phyloP scores from a whole-genome alignment of 352 stramenopile species.

The Phytophthora ramorum region DNA sequence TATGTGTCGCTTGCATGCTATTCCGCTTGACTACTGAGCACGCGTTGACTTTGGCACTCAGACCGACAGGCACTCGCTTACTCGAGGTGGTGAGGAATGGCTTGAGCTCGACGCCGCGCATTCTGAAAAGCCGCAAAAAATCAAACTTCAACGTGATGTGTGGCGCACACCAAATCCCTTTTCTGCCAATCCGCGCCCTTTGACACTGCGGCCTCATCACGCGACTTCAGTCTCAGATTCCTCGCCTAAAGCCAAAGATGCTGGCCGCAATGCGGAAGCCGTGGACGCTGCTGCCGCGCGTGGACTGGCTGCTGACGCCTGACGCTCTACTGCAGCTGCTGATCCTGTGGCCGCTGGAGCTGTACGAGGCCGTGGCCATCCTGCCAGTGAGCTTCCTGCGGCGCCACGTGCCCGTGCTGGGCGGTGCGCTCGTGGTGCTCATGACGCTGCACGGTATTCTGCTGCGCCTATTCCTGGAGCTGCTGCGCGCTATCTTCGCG shows the following conservation, averaged over 20 bases:
- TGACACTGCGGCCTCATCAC: conserved; percentile 25
- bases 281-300: conserved; percentile 31
- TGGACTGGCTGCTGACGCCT: conserved; percentile 49
- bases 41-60: no score
- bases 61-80: no score
- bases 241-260: conserved; percentile 14
- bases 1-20: conserved; percentile 5
- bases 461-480: conserved; percentile 69
- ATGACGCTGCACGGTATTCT: conserved; percentile 82
- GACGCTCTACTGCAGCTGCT: conserved; percentile 59
- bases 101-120: no score
- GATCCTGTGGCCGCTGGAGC: conserved; percentile 70
- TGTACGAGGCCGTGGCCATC: conserved; percentile 82
- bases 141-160: conserved; percentile 7
- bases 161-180: background rate
- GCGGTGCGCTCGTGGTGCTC: conserved; percentile 77
- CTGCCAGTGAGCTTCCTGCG: conserved; percentile 77
- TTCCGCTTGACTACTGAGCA: background rate
- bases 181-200: conserved; percentile 6
- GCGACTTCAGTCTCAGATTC: conserved; percentile 9
- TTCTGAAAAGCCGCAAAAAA: background rate
- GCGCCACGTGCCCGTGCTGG: conserved; percentile 75
- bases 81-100: no score
- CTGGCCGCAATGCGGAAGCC: conserved; percentile 23
- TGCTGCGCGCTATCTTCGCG: conserved; percentile 70